phyloP scores from a whole-genome alignment of 2,329 filamentous ascomycete species.

The Aspergillus alliaceus region DNA sequence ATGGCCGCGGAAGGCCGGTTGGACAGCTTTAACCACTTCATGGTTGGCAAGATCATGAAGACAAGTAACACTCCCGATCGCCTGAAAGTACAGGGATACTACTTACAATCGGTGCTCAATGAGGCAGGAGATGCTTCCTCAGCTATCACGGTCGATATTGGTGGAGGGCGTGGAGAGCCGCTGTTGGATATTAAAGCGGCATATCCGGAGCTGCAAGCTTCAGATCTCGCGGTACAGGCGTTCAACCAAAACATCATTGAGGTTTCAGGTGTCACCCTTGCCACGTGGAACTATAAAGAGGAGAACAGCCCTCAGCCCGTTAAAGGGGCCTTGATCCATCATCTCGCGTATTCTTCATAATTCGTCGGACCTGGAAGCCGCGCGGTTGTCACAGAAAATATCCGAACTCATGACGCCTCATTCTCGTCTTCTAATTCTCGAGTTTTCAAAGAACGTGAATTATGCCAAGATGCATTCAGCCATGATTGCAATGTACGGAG shows the following conservation, averaged over 20 bases:
- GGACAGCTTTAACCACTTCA: conserved; percentile 41
- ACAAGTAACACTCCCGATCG: conserved; percentile 35
- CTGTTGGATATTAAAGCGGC: conserved; percentile 37
- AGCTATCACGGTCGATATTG: conserved; percentile 37
- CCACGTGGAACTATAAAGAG: conserved; percentile 40
- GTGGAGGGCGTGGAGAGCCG: conserved; percentile 38
- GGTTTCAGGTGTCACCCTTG: conserved; percentile 28
- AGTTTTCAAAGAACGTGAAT: conserved; percentile 36
- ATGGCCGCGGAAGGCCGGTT: conserved; percentile 39
- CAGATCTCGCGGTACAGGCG: conserved; percentile 37
- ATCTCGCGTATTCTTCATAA: conserved; percentile 39
- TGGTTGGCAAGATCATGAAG: conserved; percentile 40
- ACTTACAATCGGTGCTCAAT: conserved; percentile 27
- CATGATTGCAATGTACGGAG: conserved; percentile 39
- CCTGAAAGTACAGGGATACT: conserved; percentile 30
- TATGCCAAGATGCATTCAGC: conserved; percentile 38
- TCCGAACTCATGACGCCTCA: conserved; percentile 14
- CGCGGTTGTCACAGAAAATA: conserved; percentile 5
- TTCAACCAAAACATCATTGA: conserved; percentile 33
- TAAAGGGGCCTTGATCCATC: conserved; percentile 33
- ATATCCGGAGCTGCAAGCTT: conserved; percentile 27
- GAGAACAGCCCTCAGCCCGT: conserved; percentile 33
- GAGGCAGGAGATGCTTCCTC: conserved; percentile 10
- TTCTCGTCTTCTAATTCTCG: conserved; percentile 37
- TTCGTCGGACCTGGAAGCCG: conserved; percentile 36